Conservation (phyloP, 805 yeast species). For the Ascoidea tarda region DNA sequence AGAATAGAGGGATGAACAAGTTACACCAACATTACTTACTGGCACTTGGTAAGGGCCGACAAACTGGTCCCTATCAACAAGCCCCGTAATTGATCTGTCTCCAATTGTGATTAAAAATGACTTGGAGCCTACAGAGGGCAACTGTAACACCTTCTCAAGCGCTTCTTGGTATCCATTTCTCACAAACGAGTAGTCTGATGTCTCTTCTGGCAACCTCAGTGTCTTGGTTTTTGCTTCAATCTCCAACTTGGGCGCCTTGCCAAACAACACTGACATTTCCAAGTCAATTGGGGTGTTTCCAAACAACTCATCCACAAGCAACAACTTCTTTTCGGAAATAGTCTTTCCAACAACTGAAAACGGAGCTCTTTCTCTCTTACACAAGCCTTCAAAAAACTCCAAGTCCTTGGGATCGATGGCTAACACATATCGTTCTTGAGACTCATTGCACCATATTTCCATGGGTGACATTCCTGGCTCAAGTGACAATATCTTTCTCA, state of each 20-base stretch:
- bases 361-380: slow-evolving; percentile 93
- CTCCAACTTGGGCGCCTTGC: slow-evolving; percentile 94
- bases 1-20: slow-evolving; percentile 72
- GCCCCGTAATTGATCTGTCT: slow-evolving; percentile 94
- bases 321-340: slow-evolving; percentile 69
- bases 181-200: slow-evolving; percentile 17
- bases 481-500: slow-evolving; percentile 76
- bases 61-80: slow-evolving; percentile 94
- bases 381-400: slow-evolving; percentile 56
- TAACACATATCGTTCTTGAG: slow-evolving; percentile 94
- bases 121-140: slow-evolving; percentile 94
- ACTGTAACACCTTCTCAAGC: slow-evolving; percentile 63
- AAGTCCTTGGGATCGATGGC: slow-evolving; percentile 79
- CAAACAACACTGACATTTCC: slow-evolving; percentile 89
- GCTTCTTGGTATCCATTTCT: slow-evolving; percentile 37
- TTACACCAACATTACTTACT: slow-evolving; percentile 96
- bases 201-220: slow-evolving; percentile 27
- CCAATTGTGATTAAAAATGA: slow-evolving; percentile 94
- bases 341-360: slow-evolving; percentile 94
- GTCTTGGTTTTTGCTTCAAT: slow-evolving; percentile 55
- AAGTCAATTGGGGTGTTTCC: slow-evolving; percentile 85
- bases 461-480: slow-evolving; percentile 99
- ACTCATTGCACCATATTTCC: slow-evolving; percentile 99
- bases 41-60: slow-evolving; percentile 99
- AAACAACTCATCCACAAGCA: slow-evolving; percentile 67